These are phyloP conservation scores for Scorias spongiosa DNA, from an alignment of 2,329 filamentous ascomycete genomes.

Conservation along the genomic window DNA sequence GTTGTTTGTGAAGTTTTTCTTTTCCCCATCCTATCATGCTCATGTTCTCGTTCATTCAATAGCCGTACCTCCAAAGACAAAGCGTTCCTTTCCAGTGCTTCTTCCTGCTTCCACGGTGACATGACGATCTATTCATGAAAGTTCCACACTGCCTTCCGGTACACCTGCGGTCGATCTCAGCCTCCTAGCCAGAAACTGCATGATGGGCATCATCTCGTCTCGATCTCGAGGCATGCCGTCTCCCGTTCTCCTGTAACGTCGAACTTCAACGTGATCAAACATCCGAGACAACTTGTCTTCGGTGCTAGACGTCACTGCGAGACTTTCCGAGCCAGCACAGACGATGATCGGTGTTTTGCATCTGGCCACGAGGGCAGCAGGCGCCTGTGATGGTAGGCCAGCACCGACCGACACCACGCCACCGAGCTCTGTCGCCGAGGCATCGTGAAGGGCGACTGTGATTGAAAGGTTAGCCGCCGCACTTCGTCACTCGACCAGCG, in stretches of 20 bases:
- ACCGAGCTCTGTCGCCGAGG: conserved; percentile 28
- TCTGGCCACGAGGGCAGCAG: conserved; percentile 31
- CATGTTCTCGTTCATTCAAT: no score
- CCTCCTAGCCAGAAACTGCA: conserved; percentile 64
- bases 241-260: conserved; percentile 52
- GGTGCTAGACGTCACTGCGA: conserved; percentile 42
- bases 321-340: conserved; percentile 40
- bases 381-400: conserved; percentile 35
- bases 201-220: conserved; percentile 80
- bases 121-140: conserved; percentile 10
- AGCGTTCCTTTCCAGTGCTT: no score
- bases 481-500: no score
- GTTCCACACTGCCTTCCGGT: conserved; percentile 37
- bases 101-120: no score
- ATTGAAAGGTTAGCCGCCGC: background rate
- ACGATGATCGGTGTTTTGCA: conserved; percentile 49
- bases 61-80: no score
- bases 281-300: conserved; percentile 45
- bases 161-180: conserved; percentile 40
- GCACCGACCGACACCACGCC: conserved; percentile 52
- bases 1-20: no score
- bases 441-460: conserved; percentile 7
- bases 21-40: no score
- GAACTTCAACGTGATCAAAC: conserved; percentile 43
- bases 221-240: conserved; percentile 71